Base-by-base conservation (phyloP, 148 eudicot genomes). In the Arbutus unedo region DNA sequence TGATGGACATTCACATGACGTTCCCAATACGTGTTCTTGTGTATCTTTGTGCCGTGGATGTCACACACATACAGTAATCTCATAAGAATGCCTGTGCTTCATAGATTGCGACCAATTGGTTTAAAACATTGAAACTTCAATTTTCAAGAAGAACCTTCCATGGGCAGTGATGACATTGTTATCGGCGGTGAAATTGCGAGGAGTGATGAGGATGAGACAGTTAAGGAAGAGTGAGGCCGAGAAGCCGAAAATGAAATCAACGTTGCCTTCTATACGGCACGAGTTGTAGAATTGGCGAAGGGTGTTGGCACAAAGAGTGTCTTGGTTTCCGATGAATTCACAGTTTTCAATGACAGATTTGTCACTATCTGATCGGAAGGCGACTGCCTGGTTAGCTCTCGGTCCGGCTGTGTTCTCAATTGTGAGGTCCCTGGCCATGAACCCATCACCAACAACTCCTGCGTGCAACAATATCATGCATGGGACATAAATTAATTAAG, bases 321-420 rank as follows among this genome's bases (percentile, higher is more conserved):
- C 98, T 79, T 95, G 98, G 79, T 93, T 95, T 21, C 98, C 93
- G 1, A 93, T 86, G 85, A 95, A 95, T 83, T 95, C 95, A n/a
- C 94, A 92, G 76, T 91, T 89, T 77, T 95, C 91, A 0, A 95
- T 59, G 0, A 89, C 74, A 59, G 97, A 92, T 79, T 81, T 88
- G 41, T 95, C 98, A 21, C 98, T 95, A 84, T 92, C 97, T 3
- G 93, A 92, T 13, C 93, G 87, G 85, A 95, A 95, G 50, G 98
- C 98, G 5, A 95, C 90, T 31, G 98, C 97, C 77, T 95, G 98
- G 85, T 90, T 93, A 7, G 93, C 91, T 4, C 78, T 83, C 0
- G 94, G 90, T 5, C 98, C 98, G 0, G 98, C 97, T 2, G 94
- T 91, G 89, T 95, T 95, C 85, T 92, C 67, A 79, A 95, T 84